Evolutionary conservation across 208 protist genomes (phyloP).

Genomic region (Acanthamoeba sp.): DNA sequence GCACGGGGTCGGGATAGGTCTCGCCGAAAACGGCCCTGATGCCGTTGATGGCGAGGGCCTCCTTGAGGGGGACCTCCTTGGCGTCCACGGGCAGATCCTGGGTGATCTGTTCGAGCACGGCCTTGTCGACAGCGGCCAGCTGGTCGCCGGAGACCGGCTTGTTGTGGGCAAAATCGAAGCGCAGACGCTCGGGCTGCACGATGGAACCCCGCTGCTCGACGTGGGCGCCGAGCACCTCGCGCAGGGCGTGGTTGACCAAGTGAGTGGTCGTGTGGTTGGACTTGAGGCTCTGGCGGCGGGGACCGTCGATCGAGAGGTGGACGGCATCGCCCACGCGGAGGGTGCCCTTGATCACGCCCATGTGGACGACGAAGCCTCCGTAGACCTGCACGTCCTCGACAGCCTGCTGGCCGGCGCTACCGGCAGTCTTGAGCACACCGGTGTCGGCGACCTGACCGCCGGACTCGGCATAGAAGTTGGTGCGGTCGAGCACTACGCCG

Average conservation of each 20-base stretch:
- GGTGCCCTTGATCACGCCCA: constrained; percentile 92
- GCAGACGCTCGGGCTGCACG: constrained; percentile 71
- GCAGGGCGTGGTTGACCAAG: constrained; percentile 64
- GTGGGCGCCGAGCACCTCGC: constrained; percentile 5
- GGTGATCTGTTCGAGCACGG: constrained; percentile 93
- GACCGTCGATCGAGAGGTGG: constrained; percentile 93
- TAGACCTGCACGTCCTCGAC: constrained; percentile 82
- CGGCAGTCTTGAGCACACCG: constrained; percentile 91
- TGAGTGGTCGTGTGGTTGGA: constrained; percentile 64
- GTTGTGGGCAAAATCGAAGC: constrained; percentile 77
- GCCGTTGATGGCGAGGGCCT: constrained; percentile 86
- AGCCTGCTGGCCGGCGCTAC: background rate
- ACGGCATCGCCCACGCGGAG: constrained; percentile 84
- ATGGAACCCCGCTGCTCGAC: constrained; percentile 63
- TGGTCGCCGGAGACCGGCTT: constrained; percentile 37
- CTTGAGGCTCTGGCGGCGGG: constrained; percentile 83
- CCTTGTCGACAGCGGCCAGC: constrained; percentile 97
- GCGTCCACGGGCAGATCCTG: constrained; percentile 92
- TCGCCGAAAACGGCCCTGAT: constrained; percentile 97
- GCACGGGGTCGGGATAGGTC: constrained; percentile 98
- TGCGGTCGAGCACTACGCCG: constrained; percentile 95
- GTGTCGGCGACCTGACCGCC: constrained; percentile 98
- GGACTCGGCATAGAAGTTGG: constrained; percentile 98
- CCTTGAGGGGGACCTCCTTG: constrained; percentile 91
- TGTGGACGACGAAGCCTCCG: constrained; percentile 97